Conservation (phyloP, 352 stramenopile genomes). For the Thraustochytrium aureum region DNA sequence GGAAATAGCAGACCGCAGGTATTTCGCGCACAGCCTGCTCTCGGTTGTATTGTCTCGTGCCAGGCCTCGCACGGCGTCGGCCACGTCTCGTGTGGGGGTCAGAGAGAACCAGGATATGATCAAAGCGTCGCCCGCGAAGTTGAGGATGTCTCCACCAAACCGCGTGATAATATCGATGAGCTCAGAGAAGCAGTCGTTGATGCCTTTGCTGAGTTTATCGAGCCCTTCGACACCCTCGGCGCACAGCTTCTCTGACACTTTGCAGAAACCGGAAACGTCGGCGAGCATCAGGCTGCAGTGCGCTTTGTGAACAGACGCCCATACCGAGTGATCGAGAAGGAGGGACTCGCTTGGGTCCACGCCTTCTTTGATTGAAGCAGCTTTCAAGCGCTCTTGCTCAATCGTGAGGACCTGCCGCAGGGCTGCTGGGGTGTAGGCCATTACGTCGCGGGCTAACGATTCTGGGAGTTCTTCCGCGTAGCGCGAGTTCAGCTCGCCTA, state of each 20-base stretch:
- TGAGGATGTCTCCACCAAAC: constrained; percentile 58
- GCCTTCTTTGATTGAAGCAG: neutral
- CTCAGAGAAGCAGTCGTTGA: constrained; percentile 61
- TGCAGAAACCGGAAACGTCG: constrained; percentile 51
- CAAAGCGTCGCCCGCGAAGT: constrained; percentile 59
- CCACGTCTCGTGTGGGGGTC: neutral
- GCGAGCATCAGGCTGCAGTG: constrained; percentile 50
- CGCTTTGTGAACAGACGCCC: neutral
- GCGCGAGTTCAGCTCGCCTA: neutral
- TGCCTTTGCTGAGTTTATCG: constrained; percentile 57
- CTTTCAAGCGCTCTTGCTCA: neutral
- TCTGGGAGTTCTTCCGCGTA: neutral
- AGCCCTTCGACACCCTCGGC: constrained; percentile 8
- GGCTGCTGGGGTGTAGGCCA: constrained; percentile 24
- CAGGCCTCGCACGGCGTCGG: neutral
- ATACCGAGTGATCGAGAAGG: neutral
- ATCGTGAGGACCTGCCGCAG: constrained; percentile 6
- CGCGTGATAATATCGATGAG: constrained; percentile 59
- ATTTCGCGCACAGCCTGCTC: neutral
- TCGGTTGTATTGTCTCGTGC: neutral
- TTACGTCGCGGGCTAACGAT: constrained; percentile 1
- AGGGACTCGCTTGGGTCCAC: neutral
- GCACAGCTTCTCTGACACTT: constrained; percentile 31
- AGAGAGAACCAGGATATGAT: constrained; percentile 58
- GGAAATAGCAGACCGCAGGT: neutral